Percentiles rank a stretch among this genome's conserved stretches.
Conservation (phyloP, 2,329 filamentous ascomycete genomes). For the Arthrobotrys pseudoclavata region DNA sequence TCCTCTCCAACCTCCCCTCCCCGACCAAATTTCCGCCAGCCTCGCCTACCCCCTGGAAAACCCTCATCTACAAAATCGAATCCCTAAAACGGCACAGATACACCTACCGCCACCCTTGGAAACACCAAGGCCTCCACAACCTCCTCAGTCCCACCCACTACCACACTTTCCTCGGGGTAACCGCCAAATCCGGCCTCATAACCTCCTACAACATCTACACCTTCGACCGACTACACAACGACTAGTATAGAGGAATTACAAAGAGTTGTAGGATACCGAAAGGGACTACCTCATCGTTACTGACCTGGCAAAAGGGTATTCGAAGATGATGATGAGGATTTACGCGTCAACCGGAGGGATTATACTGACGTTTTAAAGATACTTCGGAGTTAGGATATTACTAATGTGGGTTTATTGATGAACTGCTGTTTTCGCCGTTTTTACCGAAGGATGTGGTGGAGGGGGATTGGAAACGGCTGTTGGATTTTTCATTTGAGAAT, state of each 20-base stretch:
- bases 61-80: slow-evolving; percentile 1
- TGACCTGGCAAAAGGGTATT: not conserved
- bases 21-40: slow-evolving; percentile 33
- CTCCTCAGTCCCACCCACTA: slow-evolving; percentile 21
- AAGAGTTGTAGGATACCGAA: not conserved
- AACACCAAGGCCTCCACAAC: slow-evolving; percentile 6
- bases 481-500: not conserved
- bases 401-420: slow-evolving; percentile 2
- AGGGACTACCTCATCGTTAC: not conserved
- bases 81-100: slow-evolving; percentile 3
- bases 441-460: not conserved
- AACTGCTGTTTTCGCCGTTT: slow-evolving; percentile 14
- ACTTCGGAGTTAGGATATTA: not conserved
- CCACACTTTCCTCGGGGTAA: slow-evolving; percentile 31
- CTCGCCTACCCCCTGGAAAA: slow-evolving; percentile 21
- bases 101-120: not conserved
- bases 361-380: slow-evolving; percentile 2
- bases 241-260: not conserved
- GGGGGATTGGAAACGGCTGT: not conserved
- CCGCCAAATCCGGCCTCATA: slow-evolving; percentile 2
- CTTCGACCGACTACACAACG: not conserved
- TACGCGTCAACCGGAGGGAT: not conserved
- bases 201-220: slow-evolving; percentile 13
- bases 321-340: not conserved
- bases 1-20: slow-evolving; percentile 38